Evolutionary conservation across 2,329 filamentous ascomycete species (phyloP).

Genomic region (Cladorrhinum sp.): DNA sequence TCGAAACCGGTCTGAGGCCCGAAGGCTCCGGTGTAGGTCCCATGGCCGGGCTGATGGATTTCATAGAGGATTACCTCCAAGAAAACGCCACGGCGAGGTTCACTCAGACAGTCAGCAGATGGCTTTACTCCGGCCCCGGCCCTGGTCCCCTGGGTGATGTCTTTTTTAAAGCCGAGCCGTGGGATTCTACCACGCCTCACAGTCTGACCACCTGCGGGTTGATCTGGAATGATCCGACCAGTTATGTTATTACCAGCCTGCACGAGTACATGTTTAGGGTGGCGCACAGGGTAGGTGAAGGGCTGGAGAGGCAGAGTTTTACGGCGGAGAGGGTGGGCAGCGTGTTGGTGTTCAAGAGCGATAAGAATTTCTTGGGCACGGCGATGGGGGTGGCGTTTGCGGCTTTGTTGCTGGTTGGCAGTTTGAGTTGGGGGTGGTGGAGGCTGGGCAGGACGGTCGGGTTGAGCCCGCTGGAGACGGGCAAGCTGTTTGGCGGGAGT

Average conservation of each 20-base stretch:
- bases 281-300: slow-evolving; percentile 9
- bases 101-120: not conserved
- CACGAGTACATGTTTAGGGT: slow-evolving; percentile 16
- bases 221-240: slow-evolving; percentile 10
- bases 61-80: not conserved
- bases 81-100: slow-evolving; percentile 10
- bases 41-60: not conserved
- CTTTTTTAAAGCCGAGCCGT: slow-evolving; percentile 1
- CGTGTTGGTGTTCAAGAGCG: slow-evolving; percentile 8
- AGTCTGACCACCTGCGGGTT: slow-evolving; percentile 3
- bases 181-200: not conserved
- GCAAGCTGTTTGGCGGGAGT: slow-evolving; percentile 6
- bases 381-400: slow-evolving; percentile 4
- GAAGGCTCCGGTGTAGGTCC: not conserved
- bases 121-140: slow-evolving; percentile 3
- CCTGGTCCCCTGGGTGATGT: slow-evolving; percentile 1
- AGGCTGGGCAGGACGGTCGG: slow-evolving; percentile 12
- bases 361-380: slow-evolving; percentile 10
- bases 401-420: slow-evolving; percentile 5
- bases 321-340: not conserved
- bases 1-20: not conserved
- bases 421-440: slow-evolving; percentile 17
- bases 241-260: slow-evolving; percentile 12
- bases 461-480: slow-evolving; percentile 19
- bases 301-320: slow-evolving; percentile 10